These are phyloP conservation scores for Euclidium syriacum DNA, from an alignment of 345 rosid genomes.

Conservation along the genomic window DNA sequence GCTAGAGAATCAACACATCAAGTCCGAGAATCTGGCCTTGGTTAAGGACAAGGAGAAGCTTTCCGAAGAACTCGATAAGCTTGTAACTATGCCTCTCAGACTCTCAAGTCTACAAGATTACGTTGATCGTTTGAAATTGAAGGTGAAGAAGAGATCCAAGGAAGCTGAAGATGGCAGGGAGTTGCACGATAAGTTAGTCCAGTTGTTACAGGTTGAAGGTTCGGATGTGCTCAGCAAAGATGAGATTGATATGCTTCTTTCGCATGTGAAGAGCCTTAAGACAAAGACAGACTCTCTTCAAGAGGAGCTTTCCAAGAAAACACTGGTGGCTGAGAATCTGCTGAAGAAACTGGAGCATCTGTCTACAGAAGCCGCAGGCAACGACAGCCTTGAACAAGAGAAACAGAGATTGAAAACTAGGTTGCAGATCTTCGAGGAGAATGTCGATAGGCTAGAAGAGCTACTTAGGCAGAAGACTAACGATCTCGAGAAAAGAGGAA, in stretches of 20 bases:
- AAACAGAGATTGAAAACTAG: conserved; percentile 32
- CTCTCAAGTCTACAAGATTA: conserved; percentile 25
- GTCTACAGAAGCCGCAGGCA: conserved; percentile 19
- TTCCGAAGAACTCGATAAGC: conserved; percentile 26
- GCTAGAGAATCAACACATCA: conserved; percentile 38
- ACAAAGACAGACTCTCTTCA: conserved; percentile 35
- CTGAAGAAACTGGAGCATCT: conserved; percentile 33
- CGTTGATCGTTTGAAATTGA: conserved; percentile 34
- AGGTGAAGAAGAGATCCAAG: conserved; percentile 36
- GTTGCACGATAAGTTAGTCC: conserved; percentile 34
- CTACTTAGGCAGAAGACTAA: conserved; percentile 33
- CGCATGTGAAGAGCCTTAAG: conserved; percentile 39
- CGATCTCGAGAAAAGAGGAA: conserved; percentile 39
- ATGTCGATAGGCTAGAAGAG: conserved; percentile 36
- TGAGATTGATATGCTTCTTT: conserved; percentile 32
- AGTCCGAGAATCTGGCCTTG: conserved; percentile 39
- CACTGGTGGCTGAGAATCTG: conserved; percentile 32
- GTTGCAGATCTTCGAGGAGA: conserved; percentile 41
- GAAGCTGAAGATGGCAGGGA: conserved; percentile 45
- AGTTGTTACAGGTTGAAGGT: conserved; percentile 42
- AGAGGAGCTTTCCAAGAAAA: conserved; percentile 38
- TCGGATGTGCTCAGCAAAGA: conserved; percentile 25
- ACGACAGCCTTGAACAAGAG: conserved; percentile 35
- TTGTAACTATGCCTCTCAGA: conserved; percentile 19
- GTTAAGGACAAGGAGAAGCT: conserved; percentile 40